A percentile compares a stretch with the other conserved stretches of the same genome.
phyloP scores from a whole-genome alignment of 148 eudicot genomes.

The Spergularia marina region DNA sequence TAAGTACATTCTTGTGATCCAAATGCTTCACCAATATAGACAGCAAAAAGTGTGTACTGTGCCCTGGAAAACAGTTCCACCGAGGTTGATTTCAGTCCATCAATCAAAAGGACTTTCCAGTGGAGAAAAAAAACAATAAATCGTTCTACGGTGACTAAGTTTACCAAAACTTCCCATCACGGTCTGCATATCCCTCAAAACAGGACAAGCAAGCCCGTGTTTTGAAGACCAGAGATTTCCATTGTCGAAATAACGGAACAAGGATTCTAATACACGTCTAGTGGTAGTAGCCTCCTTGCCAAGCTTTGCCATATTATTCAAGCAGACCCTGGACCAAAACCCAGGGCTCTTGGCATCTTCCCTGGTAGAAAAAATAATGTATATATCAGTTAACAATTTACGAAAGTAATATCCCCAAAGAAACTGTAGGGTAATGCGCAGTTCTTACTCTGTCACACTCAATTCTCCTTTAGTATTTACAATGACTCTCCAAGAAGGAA shows the following conservation, averaged over 20 bases:
- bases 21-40: slow-evolving; percentile 87
- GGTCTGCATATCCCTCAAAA: slow-evolving; percentile 78
- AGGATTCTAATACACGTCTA: slow-evolving; percentile 82
- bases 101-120: neutral
- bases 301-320: slow-evolving; percentile 78
- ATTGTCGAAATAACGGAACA: slow-evolving; percentile 81
- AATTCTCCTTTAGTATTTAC: slow-evolving; percentile 74
- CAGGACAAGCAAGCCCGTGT: slow-evolving; percentile 76
- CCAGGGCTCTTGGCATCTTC: slow-evolving; percentile 70
- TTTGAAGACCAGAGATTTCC: slow-evolving; percentile 66
- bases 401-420: neutral
- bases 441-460: slow-evolving; percentile 58
- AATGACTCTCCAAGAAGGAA: slow-evolving; percentile 76
- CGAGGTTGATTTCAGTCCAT: slow-evolving; percentile 3
- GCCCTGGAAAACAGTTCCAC: slow-evolving; percentile 52
- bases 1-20: slow-evolving; percentile 86
- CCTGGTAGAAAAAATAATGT: slow-evolving; percentile 36
- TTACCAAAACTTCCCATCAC: slow-evolving; percentile 82
- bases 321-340: slow-evolving; percentile 96
- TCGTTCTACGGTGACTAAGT: slow-evolving; percentile 2
- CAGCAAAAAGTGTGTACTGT: slow-evolving; percentile 70
- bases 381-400: neutral
- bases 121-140: neutral
- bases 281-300: slow-evolving; percentile 83
- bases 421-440: neutral